Evolutionary conservation across 257 asterid genomes (phyloP), one percentile per base, ranked within the genome.

Genomic region (Lycium barbarum): DNA sequence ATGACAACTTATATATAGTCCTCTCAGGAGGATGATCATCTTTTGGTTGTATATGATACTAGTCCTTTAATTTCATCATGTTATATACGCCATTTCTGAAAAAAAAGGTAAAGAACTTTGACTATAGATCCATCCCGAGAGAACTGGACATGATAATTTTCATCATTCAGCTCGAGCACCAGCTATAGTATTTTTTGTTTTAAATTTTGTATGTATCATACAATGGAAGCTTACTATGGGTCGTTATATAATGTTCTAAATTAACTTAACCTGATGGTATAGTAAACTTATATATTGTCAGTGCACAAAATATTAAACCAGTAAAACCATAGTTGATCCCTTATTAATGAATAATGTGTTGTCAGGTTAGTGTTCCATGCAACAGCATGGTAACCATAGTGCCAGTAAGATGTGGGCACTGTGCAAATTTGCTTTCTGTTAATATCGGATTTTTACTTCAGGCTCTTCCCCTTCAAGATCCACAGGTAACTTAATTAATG

Each of bases 301-400:
- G n/a, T n/a, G n/a, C n/a, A n/a, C n/a, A n/a, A n/a, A n/a, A n/a
- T n/a, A n/a, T n/a, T n/a, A n/a, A n/a, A n/a, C n/a, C n/a, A n/a
- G n/a, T 40, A 40, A 40, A 40, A 40, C 6, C 4, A 3, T 40
- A 40, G 4, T 40, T 40, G 33, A 26, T 26, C 6, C 63, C 55
- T 51, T 40, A 13, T 54, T 13, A 55, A 55, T 55, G 61, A 55
- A 55, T 51, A 10, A 9, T 57, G 63, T 57, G 63, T 74, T 49
- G 7, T 74, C 90, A 92, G 97, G 97, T 93, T 83, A 90, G 82
- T 33, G 95, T 93, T 61, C 97, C 97, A 74, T 82, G 86, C 88
- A 90, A 79, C 86, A 89, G 86, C 89, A 83, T 91, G 61, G 57
- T 88, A 54, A 85, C 81, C 90, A 92, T 82, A 83, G 91, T 92